A percentile compares a stretch with the other conserved stretches of the same genome.
phyloP scores from a whole-genome alignment of 139 green algal species.

The Axilococcus clingmanii region DNA sequence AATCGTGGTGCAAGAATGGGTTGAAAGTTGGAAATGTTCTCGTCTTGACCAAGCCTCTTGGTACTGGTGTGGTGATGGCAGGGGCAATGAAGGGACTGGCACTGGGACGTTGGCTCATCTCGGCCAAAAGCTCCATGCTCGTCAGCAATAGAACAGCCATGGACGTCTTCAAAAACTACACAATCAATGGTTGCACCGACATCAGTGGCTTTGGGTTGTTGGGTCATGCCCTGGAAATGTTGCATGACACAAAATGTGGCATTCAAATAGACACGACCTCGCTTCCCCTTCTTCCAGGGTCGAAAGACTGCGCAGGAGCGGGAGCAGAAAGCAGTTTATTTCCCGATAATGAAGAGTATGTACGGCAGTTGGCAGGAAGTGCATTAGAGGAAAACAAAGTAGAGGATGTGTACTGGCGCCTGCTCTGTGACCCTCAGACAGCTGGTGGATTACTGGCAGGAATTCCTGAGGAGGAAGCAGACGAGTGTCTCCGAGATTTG shows the following conservation, averaged over 20 bases:
- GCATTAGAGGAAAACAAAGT: background rate
- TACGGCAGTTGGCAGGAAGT: background rate
- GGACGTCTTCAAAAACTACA: slow-evolving; percentile 32
- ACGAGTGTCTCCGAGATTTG: slow-evolving; percentile 36
- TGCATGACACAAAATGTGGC: slow-evolving; percentile 32
- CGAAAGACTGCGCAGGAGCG: slow-evolving; percentile 19
- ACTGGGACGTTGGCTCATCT: slow-evolving; percentile 35
- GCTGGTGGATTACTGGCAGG: slow-evolving; percentile 48
- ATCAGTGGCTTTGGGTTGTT: slow-evolving; percentile 90
- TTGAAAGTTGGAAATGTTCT: slow-evolving; percentile 55
- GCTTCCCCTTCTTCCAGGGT: slow-evolving; percentile 55
- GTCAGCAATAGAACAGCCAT: slow-evolving; percentile 40
- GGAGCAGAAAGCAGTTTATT: slow-evolving; percentile 53
- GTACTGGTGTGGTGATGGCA: slow-evolving; percentile 65
- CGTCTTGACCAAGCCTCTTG: slow-evolving; percentile 86
- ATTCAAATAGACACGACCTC: slow-evolving; percentile 26
- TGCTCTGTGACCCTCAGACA: slow-evolving; percentile 82
- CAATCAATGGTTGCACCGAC: slow-evolving; percentile 68
- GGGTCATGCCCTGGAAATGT: slow-evolving; percentile 72
- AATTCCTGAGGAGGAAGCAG: slow-evolving; percentile 32
- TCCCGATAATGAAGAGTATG: slow-evolving; percentile 34
- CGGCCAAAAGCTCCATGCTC: slow-evolving; percentile 40
- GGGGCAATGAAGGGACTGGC: slow-evolving; percentile 58
- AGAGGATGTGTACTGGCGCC: slow-evolving; percentile 14
- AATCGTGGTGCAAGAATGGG: slow-evolving; percentile 50